Evolutionary conservation across 2,329 filamentous ascomycete species (phyloP).

Genomic region (Colletotrichum cuscutae): DNA sequence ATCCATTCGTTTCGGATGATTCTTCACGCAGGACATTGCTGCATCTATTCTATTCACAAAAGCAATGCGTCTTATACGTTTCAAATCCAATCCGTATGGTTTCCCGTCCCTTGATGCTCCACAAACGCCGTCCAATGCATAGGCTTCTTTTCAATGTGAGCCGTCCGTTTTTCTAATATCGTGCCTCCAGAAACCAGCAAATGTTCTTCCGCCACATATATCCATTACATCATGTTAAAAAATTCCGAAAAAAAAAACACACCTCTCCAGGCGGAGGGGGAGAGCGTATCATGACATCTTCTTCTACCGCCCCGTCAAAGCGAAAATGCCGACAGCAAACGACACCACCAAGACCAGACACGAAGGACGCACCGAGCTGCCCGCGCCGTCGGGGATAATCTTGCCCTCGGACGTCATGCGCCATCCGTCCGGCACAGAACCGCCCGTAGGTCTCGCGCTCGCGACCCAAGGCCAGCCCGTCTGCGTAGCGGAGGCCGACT

Average conservation of each 20-base stretch:
- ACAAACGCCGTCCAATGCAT: constrained; percentile 26
- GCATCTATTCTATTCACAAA: not conserved
- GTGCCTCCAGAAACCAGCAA: not conserved
- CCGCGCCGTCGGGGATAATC: constrained; percentile 75
- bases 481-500: constrained; percentile 62
- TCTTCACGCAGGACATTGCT: not conserved
- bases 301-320: constrained; percentile 25
- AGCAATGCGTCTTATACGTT: not conserved
- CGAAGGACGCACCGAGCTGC: constrained; percentile 49
- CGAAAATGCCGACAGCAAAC: constrained; percentile 38
- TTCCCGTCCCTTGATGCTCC: not conserved
- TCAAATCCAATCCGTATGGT: not conserved
- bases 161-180: not conserved
- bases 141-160: not conserved
- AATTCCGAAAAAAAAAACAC: not conserved
- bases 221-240: constrained; percentile 9
- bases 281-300: not conserved
- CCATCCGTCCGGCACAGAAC: constrained; percentile 81
- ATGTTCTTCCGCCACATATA: not conserved
- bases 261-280: not conserved
- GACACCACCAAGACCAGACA: constrained; percentile 40
- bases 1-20: too few species aligned
- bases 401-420: constrained; percentile 82
- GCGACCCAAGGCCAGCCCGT: constrained; percentile 77
- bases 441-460: constrained; percentile 60